Evolutionary conservation across 768 basidiomycete genomes (phyloP), one percentile per base, ranked within the genome.

Genomic region (Russula ochroleuca): DNA sequence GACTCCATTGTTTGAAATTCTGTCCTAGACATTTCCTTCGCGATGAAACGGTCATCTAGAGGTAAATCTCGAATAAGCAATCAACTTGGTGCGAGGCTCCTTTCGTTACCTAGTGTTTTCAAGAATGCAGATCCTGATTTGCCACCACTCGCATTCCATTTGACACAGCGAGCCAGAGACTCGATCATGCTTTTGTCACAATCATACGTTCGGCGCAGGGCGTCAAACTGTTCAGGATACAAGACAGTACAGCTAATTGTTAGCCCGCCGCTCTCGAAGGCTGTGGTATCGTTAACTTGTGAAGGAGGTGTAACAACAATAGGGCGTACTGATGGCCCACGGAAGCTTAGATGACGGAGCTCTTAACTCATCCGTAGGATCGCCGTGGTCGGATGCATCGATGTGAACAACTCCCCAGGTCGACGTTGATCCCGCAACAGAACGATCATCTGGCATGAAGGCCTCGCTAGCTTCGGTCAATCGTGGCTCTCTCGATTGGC

Each of bases 101-200:
- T 31, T 41, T 55, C 21, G 62, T 25, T 63, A 92, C 95, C 95
- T 79, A 86, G 81, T 17, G 96, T 98, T 76, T 98, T 98, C 68
- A 98, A 75, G 76, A 99, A 98, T 0, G 92, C 94, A 5, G 94
- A 97, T 14, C 96, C 95, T 11, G 94, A 97, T 73, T 98, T 98
- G 9, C 97, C 97, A 25, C 97, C 97, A 61, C 83, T 88, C 0
- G 93, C 87, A 70, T 98, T 88, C 92, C 95, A 99, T 72, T 96
- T 96, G 66, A 96, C 83, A 72, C 97, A 99, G 31, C 96, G 81
- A 0, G 97, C 88, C 17, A 99, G 76, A 0, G 92, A 94, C 72
- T 98, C 94, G 47, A 98, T 84, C 77, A 98, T 93, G 69, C 90
- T 94, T 71, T 87, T 88, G 70, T 97, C 93, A 71, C 94, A 97